phyloP scores from a whole-genome alignment of 306 rosid genomes.

The Sesbania bispinosa region DNA sequence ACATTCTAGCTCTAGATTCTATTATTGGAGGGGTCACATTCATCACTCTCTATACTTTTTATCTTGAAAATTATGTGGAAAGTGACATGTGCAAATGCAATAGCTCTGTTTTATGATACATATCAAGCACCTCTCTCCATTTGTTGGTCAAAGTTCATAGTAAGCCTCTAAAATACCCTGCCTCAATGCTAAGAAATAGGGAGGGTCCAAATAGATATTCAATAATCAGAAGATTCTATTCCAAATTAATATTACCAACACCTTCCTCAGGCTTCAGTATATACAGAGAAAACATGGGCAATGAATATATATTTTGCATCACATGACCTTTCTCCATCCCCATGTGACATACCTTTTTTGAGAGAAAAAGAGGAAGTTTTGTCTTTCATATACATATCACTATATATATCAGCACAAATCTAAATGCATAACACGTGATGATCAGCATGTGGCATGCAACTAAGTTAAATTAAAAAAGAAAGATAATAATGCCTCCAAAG shows the following conservation, averaged over 20 bases:
- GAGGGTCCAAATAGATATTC: constrained; percentile 27
- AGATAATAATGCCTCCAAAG: constrained; percentile 18
- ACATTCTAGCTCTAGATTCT: constrained; percentile 26
- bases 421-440: constrained; percentile 43
- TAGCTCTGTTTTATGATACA: too few species aligned
- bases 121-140: too few species aligned
- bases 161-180: too few species aligned
- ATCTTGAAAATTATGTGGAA: constrained; percentile 15
- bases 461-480: background rate
- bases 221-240: constrained; percentile 37
- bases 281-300: constrained; percentile 19
- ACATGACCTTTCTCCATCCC: constrained; percentile 40
- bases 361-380: constrained; percentile 21
- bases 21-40: constrained; percentile 12
- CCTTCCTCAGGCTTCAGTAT: constrained; percentile 14
- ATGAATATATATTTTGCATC: too few species aligned
- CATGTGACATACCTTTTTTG: constrained; percentile 40
- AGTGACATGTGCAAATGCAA: constrained; percentile 8
- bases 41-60: background rate
- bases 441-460: constrained; percentile 7
- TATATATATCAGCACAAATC: constrained; percentile 37
- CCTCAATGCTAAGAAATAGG: background rate
- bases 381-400: constrained; percentile 42
- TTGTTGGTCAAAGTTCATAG: constrained; percentile 23
- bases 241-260: constrained; percentile 28